Evolutionary conservation across 768 basidiomycete genomes (phyloP).

Genomic region (Naganishia vishniacii): DNA sequence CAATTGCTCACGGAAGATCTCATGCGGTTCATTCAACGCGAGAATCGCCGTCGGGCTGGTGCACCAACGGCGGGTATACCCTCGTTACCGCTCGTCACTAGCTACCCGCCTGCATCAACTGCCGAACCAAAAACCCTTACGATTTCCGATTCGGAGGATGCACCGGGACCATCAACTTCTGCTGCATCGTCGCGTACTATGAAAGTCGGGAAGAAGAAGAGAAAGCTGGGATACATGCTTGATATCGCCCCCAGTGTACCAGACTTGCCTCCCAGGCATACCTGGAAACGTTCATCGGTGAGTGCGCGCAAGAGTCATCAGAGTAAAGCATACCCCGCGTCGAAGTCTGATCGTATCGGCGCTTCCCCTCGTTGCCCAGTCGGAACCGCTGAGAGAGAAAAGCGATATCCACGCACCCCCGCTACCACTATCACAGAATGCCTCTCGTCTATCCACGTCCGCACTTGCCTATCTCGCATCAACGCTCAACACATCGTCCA

Average conservation of each 20-base stretch:
- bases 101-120: neutral
- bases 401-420: no score
- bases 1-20: slow-evolving; percentile 6
- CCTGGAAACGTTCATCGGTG: slow-evolving; percentile 11
- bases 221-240: slow-evolving; percentile 13
- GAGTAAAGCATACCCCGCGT: no score
- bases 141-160: slow-evolving; percentile 7
- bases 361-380: neutral
- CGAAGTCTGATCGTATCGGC: neutral
- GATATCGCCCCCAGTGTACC: slow-evolving; percentile 5
- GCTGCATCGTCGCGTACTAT: neutral
- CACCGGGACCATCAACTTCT: no score
- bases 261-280: slow-evolving; percentile 10
- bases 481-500: slow-evolving; percentile 12
- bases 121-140: neutral
- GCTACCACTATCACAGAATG: neutral
- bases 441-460: slow-evolving; percentile 8
- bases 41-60: slow-evolving; percentile 14
- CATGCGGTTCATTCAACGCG: slow-evolving; percentile 12
- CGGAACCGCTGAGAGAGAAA: neutral
- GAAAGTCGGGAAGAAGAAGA: slow-evolving; percentile 13
- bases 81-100: slow-evolving; percentile 3
- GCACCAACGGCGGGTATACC: no score
- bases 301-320: neutral
- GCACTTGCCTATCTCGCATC: slow-evolving; percentile 14